Evolutionary conservation across 2,329 filamentous ascomycete genomes (phyloP).

Genomic region (Fusarium algeriense): DNA sequence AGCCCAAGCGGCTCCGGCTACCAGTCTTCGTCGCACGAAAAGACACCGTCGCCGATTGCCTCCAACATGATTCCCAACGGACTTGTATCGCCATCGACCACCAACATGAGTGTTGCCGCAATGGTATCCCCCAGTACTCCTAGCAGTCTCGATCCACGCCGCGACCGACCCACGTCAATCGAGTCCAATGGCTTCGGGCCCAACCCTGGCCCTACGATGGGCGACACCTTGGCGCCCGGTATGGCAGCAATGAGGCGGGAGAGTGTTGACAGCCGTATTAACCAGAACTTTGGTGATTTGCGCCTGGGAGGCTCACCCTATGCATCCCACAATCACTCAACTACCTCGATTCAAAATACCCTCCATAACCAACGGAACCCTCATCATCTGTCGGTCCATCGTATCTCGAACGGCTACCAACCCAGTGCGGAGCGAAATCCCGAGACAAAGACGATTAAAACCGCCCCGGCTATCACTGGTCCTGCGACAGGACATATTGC

Average conservation of each 20-base stretch:
- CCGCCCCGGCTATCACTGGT: constrained; percentile 82
- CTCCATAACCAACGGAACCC: constrained; percentile 76
- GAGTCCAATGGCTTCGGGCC: constrained; percentile 47
- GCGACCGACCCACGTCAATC: constrained; percentile 56
- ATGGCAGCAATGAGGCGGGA: constrained; percentile 69
- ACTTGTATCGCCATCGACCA: constrained; percentile 66
- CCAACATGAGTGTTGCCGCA: constrained; percentile 74
- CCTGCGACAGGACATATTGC: constrained; percentile 74
- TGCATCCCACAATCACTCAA: constrained; percentile 81
- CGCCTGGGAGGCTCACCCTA: constrained; percentile 77
- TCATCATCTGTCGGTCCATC: constrained; percentile 66
- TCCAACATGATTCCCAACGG: constrained; percentile 64
- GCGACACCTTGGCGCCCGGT: constrained; percentile 58
- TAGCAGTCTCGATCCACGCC: constrained; percentile 56
- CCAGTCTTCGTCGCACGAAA: constrained; percentile 64
- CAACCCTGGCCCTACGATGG: constrained; percentile 47
- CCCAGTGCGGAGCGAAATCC: constrained; percentile 70
- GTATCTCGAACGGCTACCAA: constrained; percentile 75
- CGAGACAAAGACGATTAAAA: constrained; percentile 68
- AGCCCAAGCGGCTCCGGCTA: constrained; percentile 62
- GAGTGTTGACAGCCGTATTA: constrained; percentile 84
- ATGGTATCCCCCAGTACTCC: constrained; percentile 73
- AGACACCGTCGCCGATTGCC: constrained; percentile 72
- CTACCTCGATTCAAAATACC: constrained; percentile 78
- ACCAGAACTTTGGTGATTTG: constrained; percentile 77